Evolutionary conservation across 139 green algal genomes (phyloP).

Genomic region (Nannochloris sp.): DNA sequence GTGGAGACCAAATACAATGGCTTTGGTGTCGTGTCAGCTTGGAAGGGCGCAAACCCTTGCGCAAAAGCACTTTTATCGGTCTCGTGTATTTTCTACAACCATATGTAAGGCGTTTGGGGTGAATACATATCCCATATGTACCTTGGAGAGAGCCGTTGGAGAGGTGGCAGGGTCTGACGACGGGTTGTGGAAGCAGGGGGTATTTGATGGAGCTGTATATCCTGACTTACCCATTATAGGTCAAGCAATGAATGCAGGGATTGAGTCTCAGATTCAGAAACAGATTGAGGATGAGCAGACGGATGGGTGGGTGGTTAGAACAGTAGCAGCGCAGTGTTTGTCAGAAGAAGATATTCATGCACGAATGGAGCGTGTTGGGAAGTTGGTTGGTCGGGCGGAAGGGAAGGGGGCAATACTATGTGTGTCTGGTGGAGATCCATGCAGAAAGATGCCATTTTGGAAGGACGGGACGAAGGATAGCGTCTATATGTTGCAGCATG

Average conservation of each 20-base stretch:
- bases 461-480: slow-evolving; percentile 31
- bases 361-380: slow-evolving; percentile 9
- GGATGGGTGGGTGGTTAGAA: slow-evolving; percentile 20
- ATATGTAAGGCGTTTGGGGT: too few species aligned
- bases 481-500: slow-evolving; percentile 35
- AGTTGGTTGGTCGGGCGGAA: not conserved
- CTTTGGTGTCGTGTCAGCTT: too few species aligned
- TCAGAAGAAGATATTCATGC: slow-evolving; percentile 15
- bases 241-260: slow-evolving; percentile 36
- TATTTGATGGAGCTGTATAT: slow-evolving; percentile 49
- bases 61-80: too few species aligned
- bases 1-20: too few species aligned
- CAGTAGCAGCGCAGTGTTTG: slow-evolving; percentile 32
- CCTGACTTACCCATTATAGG: slow-evolving; percentile 51
- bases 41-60: too few species aligned
- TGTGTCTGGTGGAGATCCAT: slow-evolving; percentile 62
- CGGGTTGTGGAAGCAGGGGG: slow-evolving; percentile 37
- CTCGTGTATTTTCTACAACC: too few species aligned
- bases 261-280: slow-evolving; percentile 20
- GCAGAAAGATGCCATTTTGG: slow-evolving; percentile 26
- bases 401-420: slow-evolving; percentile 49
- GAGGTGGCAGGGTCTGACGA: slow-evolving; percentile 27
- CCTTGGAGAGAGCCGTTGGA: slow-evolving; percentile 19
- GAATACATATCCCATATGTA: not conserved
- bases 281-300: not conserved